Evolutionary conservation across 768 basidiomycete genomes (phyloP).

Genomic region (Boletus eberwhitei): DNA sequence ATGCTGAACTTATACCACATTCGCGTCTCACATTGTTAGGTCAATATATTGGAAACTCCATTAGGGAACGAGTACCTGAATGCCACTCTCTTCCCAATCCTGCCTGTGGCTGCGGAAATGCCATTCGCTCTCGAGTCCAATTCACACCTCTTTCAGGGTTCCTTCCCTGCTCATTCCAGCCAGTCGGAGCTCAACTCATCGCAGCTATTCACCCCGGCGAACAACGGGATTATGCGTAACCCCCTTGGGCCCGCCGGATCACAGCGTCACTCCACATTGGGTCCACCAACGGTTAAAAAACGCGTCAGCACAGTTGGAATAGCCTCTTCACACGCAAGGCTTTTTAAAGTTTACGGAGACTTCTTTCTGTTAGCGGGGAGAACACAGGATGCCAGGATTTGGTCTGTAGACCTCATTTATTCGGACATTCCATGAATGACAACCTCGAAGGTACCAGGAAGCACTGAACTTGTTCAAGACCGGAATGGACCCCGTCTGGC

Average conservation of each 20-base stretch:
- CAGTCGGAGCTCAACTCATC: conserved; percentile 48
- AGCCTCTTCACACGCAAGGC: conserved; percentile 76
- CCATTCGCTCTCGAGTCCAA: conserved; percentile 52
- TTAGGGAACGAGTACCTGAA: conserved; percentile 85
- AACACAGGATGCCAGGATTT: conserved; percentile 73
- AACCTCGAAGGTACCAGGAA: conserved; percentile 72
- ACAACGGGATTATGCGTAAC: conserved; percentile 49
- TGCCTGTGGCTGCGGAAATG: conserved; percentile 60
- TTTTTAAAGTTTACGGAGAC: conserved; percentile 87
- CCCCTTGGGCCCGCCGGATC: conserved; percentile 38
- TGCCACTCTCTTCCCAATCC: conserved; percentile 56
- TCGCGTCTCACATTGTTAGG: conserved; percentile 41
- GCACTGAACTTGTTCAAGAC: conserved; percentile 73
- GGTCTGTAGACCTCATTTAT: conserved; percentile 46
- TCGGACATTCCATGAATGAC: conserved; percentile 13
- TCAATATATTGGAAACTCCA: conserved; percentile 75
- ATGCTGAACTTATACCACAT: not conserved
- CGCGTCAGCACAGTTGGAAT: conserved; percentile 61
- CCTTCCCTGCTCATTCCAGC: conserved; percentile 49
- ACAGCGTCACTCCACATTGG: conserved; percentile 53
- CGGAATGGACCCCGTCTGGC: conserved; percentile 80
- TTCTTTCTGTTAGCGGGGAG: conserved; percentile 87
- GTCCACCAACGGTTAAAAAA: conserved; percentile 47
- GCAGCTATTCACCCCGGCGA: conserved; percentile 21
- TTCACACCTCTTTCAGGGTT: conserved; percentile 40